These are phyloP conservation scores for Pseudogymnoascus sp. DNA, from an alignment of 2,329 filamentous ascomycete species.

Conservation along the genomic window DNA sequence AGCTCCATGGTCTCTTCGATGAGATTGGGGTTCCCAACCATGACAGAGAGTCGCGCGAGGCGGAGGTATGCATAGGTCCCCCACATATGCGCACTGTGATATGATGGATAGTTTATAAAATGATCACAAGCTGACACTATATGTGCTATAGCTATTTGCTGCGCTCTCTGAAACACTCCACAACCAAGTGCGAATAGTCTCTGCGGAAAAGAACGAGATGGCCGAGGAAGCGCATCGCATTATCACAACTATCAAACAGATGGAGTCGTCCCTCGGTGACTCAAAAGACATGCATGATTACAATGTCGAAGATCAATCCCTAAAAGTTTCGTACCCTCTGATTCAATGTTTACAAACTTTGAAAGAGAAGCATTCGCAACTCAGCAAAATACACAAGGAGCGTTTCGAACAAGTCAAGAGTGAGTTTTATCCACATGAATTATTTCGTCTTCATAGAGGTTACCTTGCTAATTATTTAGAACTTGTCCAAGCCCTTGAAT, in stretches of 20 bases:
- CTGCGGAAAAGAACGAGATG: slow-evolving; percentile 81
- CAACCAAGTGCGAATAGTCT: slow-evolving; percentile 78
- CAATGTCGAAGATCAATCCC: slow-evolving; percentile 55
- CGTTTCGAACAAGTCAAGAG: slow-evolving; percentile 94
- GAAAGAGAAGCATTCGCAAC: slow-evolving; percentile 76
- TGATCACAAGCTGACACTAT: neutral
- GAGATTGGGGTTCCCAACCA: slow-evolving; percentile 93
- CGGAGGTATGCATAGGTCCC: slow-evolving; percentile 54
- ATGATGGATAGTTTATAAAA: slow-evolving; percentile 17
- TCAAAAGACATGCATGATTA: slow-evolving; percentile 56
- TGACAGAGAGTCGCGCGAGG: slow-evolving; percentile 83
- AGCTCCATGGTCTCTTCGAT: slow-evolving; percentile 91
- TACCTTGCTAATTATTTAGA: slow-evolving; percentile 43
- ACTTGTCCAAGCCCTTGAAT: slow-evolving; percentile 86
- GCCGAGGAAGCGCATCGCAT: slow-evolving; percentile 82
- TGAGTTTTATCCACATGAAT: slow-evolving; percentile 36
- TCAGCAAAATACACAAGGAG: slow-evolving; percentile 78
- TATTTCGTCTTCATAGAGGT: slow-evolving; percentile 14
- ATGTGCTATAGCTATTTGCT: slow-evolving; percentile 62
- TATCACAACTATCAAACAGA: slow-evolving; percentile 80
- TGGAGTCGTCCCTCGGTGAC: slow-evolving; percentile 85
- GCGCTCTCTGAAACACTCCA: slow-evolving; percentile 87
- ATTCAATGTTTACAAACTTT: slow-evolving; percentile 68
- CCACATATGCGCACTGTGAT: neutral
- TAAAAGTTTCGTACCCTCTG: slow-evolving; percentile 77